Base-by-base conservation (phyloP, 2,329 filamentous ascomycete species). In the Xylaria sp. region DNA sequence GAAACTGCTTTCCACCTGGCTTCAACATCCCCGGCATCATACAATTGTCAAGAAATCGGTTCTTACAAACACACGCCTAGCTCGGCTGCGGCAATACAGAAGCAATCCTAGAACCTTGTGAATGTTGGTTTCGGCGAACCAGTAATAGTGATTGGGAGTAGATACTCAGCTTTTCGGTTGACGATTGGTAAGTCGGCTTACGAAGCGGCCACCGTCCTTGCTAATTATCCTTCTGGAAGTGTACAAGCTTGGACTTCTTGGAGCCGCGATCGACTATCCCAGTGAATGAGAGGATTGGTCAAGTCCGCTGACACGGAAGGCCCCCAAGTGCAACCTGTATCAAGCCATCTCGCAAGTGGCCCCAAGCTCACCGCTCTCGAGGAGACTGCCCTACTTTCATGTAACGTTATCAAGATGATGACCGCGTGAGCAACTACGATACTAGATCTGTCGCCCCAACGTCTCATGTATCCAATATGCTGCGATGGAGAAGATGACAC, bases 41-140 rank as follows among this genome's bases (percentile, higher is more conserved):
- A 28, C 13, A 54, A 41, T 28, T 55, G 18, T 50, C 20, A 63
- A 66, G 63, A 61, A 46, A 28, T n/a, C 20, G 37, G 54, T 54
- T 60, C 50, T 34, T 44, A 25, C 23, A 2, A 55, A 15, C 54
- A 46, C 10, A n/a, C 48, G 39, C 41, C 5, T 13, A 32, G 34
- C 55, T 34, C 28, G 25, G 54, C 18, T 59, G 58, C 60, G n/a
- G 25, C 46, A 44, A 37, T 15, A 20, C 44, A 58, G 63, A 63
- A 57, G 48, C 41, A 54, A 59, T 39, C 4, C 56, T 44, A 48
- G 41, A 52, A 2, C 8, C 34, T 37, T 69, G 54, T 41, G 58
- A 62, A 20, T 52, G 39, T 48, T 46, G 13, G 32, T 18, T 57
- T 56, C 37, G 39, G 18, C 39, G 20, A 41, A 25, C 9, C 10